A percentile compares a stretch with the other conserved stretches of the same genome.
These are phyloP conservation scores for Thraustotheca clavata DNA, from an alignment of 352 stramenopile species.

Conservation along the genomic window DNA sequence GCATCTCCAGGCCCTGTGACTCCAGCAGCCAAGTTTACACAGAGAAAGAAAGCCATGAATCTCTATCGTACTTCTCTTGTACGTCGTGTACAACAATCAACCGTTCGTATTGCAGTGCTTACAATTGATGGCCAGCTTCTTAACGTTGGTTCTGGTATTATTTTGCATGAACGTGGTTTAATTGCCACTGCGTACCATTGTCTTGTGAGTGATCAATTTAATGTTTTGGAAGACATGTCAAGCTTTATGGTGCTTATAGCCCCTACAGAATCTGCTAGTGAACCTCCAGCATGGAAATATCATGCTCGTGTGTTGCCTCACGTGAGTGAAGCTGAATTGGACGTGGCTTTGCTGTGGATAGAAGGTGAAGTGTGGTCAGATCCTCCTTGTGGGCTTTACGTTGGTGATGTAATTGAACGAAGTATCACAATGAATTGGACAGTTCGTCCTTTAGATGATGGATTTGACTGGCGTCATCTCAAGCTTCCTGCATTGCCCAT, in stretches of 20 bases:
- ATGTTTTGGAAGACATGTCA: constrained; percentile 31
- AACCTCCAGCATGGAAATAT: constrained; percentile 78
- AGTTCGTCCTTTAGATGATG: constrained; percentile 27
- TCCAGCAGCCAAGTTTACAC: constrained; percentile 68
- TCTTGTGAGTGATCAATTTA: constrained; percentile 75
- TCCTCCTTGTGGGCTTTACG: constrained; percentile 77
- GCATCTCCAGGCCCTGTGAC: constrained; percentile 47
- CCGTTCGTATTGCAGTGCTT: constrained; percentile 74
- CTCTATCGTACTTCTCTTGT: constrained; percentile 79
- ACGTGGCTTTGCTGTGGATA: constrained; percentile 74
- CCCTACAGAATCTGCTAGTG: constrained; percentile 69
- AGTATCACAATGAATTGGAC: constrained; percentile 81
- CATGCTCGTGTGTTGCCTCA: constrained; percentile 70
- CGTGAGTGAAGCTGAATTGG: constrained; percentile 75
- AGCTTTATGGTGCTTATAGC: constrained; percentile 77
- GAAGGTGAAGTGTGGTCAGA: constrained; percentile 81
- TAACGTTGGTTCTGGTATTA: constrained; percentile 81
- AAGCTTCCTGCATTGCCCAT: constrained; percentile 73
- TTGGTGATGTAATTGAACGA: constrained; percentile 80
- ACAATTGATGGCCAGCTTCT: constrained; percentile 78
- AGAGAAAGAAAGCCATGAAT: constrained; percentile 76
- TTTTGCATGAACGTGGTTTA: constrained; percentile 71
- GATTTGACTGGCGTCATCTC: background rate
- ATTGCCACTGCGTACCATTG: constrained; percentile 74
- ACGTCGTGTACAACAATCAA: constrained; percentile 76